These are phyloP conservation scores for Corniculantispora saksenae DNA, from an alignment of 2,329 filamentous ascomycete species.

Conservation along the genomic window DNA sequence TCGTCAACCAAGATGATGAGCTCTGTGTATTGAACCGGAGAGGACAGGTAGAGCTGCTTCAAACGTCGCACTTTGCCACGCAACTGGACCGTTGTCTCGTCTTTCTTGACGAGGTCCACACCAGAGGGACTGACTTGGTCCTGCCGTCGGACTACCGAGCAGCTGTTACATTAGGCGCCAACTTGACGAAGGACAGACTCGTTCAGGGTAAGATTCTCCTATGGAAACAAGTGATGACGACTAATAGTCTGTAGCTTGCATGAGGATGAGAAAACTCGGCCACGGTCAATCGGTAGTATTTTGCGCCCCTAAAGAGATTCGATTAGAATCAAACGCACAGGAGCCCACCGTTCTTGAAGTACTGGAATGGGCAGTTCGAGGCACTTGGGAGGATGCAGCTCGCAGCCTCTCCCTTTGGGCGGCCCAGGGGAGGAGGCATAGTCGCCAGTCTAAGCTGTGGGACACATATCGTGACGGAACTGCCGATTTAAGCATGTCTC, in stretches of 20 bases:
- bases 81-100: conserved; percentile 62
- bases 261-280: conserved; percentile 69
- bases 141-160: conserved; percentile 61
- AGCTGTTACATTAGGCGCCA: conserved; percentile 66
- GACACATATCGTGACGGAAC: background rate
- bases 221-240: conserved; percentile 5
- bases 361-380: conserved; percentile 2
- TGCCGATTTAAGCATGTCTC: background rate
- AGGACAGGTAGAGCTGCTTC: conserved; percentile 49
- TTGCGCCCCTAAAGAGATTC: conserved; percentile 59
- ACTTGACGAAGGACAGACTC: conserved; percentile 67
- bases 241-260: conserved; percentile 53
- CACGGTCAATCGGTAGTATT: conserved; percentile 67
- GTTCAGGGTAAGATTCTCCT: conserved; percentile 58
- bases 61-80: conserved; percentile 58
- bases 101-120: conserved; percentile 71
- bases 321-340: background rate
- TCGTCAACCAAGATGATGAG: conserved; percentile 58
- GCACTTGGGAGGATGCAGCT: conserved; percentile 2
- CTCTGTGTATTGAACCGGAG: conserved; percentile 52
- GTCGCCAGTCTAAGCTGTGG: background rate
- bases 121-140: conserved; percentile 67
- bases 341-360: conserved; percentile 1
- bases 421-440: background rate
- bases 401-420: conserved; percentile 6